Evolutionary conservation across 495 filamentous ascomycete genomes (phyloP), one percentile per base, ranked within the genome.

Genomic region (Penicillium soppii): DNA sequence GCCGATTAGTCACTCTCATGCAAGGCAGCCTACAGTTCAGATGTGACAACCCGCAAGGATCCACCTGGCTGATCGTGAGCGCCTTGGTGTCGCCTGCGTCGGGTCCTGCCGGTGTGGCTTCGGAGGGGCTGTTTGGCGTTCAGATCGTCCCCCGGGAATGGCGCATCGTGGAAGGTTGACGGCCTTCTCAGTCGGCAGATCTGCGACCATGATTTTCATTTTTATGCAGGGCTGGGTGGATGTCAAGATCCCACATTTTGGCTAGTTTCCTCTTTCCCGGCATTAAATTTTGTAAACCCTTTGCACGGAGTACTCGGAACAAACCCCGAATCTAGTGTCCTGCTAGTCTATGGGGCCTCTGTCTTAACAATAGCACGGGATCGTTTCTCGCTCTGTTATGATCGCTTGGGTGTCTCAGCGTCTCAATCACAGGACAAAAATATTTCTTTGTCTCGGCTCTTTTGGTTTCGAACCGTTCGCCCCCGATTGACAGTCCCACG

Each of bases 81-180:
- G 41, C 39, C 61, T 62, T 56, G 32, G 43, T 46, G 58, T 54
- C 61, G 52, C 45, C 47, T 49, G 48, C 54, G 47, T 64, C 61
- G 61, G 61, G 43, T 59, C 55, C 33, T 62, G 54, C 61, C 57
- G 58, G 45, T 46, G 60, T 62, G 61, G 58, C 58, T 61, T 50
- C 50, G 54, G 57, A 44, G 21, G 41, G 27, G 55, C 32, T 58
- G 52, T 50, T 43, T 46, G 54, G 58, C 58, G 58, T 54, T 52
- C 33, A 51, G 47, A 50, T 51, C 48, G 48, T 43, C 29, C 35
- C 17, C 13, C 36, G 47, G 47, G 47, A 49, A 41, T 44, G 41
- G 39, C 43, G 49, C 29, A 37, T 37, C 27, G 8, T 22, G 39
- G 22, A 50, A 54, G 47, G 36, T 49, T 49, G 19, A 29, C 36